phyloP scores from a whole-genome alignment of 2,329 filamentous ascomycete genomes.

The Colletotrichum sp. region DNA sequence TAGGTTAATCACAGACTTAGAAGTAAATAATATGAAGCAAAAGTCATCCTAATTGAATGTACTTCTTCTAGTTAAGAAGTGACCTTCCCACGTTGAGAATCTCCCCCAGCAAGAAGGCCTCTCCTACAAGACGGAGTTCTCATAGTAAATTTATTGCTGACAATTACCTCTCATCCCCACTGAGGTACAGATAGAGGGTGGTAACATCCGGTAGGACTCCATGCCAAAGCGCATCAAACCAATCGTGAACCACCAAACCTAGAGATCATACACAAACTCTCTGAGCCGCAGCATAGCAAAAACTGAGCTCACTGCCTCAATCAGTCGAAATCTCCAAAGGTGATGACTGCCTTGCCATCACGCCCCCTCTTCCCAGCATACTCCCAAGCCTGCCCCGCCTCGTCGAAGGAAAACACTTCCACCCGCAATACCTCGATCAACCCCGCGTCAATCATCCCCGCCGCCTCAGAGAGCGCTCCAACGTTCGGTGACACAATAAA shows the following conservation, averaged over 20 bases:
- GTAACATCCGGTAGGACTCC: no score
- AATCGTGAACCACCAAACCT: no score
- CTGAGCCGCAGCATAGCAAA: no score
- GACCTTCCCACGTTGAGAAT: background rate
- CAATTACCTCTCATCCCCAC: fast-evolving
- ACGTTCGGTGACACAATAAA: conserved; percentile 32
- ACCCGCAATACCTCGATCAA: background rate
- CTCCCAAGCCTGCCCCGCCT: background rate
- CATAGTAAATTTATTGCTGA: no score
- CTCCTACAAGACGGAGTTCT: no score
- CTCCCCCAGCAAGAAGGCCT: no score
- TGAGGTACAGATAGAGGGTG: fast-evolving
- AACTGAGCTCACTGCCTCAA: fast-evolving
- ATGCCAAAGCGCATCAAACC: no score
- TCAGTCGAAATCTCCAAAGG: background rate
- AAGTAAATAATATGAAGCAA: background rate
- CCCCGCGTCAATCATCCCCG: conserved; percentile 25
- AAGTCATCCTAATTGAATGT: background rate
- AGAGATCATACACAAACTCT: no score
- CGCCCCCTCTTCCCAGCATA: background rate
- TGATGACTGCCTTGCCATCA: background rate
- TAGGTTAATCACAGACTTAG: background rate
- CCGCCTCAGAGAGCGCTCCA: conserved; percentile 22
- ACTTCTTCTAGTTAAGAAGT: background rate
- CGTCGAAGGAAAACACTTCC: background rate